Percentiles rank a stretch among this genome's conserved stretches.
These are phyloP conservation scores for Lentinula boryana DNA, from an alignment of 768 basidiomycete genomes.

Conservation along the genomic window DNA sequence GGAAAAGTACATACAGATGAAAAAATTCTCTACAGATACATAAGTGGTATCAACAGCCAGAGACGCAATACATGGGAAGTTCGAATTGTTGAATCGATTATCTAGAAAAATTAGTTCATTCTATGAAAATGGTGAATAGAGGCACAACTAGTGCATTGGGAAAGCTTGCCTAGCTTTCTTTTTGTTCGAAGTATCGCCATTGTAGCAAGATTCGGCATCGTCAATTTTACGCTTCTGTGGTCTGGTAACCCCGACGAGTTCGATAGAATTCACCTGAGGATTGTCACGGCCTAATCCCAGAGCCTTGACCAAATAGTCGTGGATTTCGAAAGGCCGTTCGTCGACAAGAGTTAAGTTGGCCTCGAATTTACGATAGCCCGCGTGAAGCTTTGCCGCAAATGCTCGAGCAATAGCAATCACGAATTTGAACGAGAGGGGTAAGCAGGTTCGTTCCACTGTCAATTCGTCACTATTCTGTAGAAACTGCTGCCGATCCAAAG, in stretches of 20 bases:
- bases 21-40: too few relatives aligned
- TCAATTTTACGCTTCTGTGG: neutral
- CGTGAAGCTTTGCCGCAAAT: neutral
- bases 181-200: neutral
- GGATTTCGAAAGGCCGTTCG: neutral
- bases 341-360: neutral
- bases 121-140: too few relatives aligned
- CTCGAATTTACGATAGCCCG: neutral
- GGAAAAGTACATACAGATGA: too few relatives aligned
- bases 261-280: neutral
- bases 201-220: neutral
- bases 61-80: too few relatives aligned
- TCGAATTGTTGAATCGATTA: too few relatives aligned
- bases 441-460: neutral
- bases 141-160: too few relatives aligned
- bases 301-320: neutral
- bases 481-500: neutral
- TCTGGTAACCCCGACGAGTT: neutral
- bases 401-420: neutral
- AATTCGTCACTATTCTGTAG: neutral
- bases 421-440: neutral
- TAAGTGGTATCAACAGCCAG: too few relatives aligned
- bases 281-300: neutral
- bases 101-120: too few relatives aligned
- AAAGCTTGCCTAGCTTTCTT: neutral